Conservation (phyloP, 2,329 filamentous ascomycete genomes). For the Botrytis paeoniae region DNA sequence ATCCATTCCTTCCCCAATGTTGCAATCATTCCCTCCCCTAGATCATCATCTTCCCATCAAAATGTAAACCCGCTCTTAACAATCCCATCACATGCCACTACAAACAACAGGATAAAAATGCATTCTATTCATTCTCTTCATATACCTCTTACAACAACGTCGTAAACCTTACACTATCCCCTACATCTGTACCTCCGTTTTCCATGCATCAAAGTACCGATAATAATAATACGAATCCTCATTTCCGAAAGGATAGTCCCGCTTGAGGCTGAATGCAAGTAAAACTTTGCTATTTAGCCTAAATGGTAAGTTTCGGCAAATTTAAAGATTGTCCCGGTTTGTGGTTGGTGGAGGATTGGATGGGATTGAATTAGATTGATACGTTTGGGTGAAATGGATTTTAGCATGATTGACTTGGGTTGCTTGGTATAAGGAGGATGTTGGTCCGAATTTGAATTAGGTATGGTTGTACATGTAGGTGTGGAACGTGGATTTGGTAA, state of each 20-base stretch:
- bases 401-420: not conserved
- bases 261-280: constrained; percentile 1
- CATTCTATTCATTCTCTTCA: not conserved
- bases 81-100: not conserved
- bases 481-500: not conserved
- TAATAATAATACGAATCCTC: not conserved
- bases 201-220: not conserved
- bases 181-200: not conserved
- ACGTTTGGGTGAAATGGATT: not conserved
- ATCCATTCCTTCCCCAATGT: not conserved
- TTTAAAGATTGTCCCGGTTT: not conserved
- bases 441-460: not conserved
- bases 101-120: not conserved
- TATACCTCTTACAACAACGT: not conserved
- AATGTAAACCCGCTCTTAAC: not conserved
- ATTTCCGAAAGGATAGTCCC: not conserved
- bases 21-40: not conserved
- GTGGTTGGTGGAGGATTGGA: not conserved
- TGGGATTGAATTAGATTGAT: not conserved
- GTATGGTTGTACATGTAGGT: not conserved
- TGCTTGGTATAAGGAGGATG: not conserved
- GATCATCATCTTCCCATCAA: not conserved
- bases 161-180: not conserved
- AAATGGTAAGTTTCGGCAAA: not conserved
- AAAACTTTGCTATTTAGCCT: not conserved